Evolutionary conservation across 2,329 filamentous ascomycete species (phyloP).

Genomic region (Trichoderma arundinaceum): DNA sequence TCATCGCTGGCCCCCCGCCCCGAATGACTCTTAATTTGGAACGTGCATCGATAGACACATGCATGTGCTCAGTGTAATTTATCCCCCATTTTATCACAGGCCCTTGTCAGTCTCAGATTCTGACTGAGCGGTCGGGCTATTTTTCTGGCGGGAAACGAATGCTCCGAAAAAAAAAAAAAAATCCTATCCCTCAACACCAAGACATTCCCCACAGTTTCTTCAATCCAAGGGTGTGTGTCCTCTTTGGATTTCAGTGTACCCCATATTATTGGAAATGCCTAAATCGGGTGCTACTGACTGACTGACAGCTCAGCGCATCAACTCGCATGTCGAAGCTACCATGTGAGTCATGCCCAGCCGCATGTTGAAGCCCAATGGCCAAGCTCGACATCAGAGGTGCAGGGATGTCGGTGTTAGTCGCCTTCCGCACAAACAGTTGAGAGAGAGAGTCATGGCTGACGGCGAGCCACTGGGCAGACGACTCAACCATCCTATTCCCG

Average conservation of each 20-base stretch:
- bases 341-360: constrained; percentile 28
- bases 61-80: constrained; percentile 15
- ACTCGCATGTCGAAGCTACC: constrained; percentile 20
- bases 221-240: neutral
- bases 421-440: neutral
- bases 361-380: constrained; percentile 11
- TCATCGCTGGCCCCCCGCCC: constrained; percentile 35
- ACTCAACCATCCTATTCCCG: constrained; percentile 11
- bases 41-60: constrained; percentile 28
- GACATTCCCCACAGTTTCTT: constrained; percentile 2
- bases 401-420: constrained; percentile 7
- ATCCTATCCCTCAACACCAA: constrained; percentile 13
- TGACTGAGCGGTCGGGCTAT: constrained; percentile 2
- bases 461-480: constrained; percentile 8
- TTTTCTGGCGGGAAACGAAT: constrained; percentile 20
- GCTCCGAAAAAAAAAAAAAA: constrained; percentile 9
- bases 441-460: neutral
- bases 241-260: constrained; percentile 2
- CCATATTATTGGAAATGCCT: neutral
- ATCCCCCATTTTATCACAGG: neutral
- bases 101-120: neutral
- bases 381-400: neutral
- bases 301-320: constrained; percentile 18
- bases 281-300: neutral
- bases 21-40: constrained; percentile 26